Evolutionary conservation across 2,329 filamentous ascomycete species (phyloP).

Genomic region (Trichoderma sp.): DNA sequence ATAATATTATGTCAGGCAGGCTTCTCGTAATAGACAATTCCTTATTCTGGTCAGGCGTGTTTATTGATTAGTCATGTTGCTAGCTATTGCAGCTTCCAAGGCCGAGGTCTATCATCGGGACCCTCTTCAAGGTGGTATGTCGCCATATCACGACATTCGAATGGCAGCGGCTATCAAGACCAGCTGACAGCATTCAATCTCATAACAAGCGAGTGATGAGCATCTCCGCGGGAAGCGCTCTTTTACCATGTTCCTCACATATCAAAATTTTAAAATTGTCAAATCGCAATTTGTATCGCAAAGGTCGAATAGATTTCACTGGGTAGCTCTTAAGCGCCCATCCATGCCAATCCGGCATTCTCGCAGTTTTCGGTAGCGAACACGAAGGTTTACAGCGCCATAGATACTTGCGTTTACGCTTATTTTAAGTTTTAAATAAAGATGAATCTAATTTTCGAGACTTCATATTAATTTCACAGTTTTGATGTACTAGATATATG

Average conservation of each 20-base stretch:
- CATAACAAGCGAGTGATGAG: background rate
- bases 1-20: too few species aligned
- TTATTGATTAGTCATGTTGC: background rate
- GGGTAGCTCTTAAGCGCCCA: background rate
- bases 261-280: background rate
- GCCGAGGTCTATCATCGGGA: background rate
- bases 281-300: background rate
- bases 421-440: background rate
- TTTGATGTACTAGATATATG: background rate
- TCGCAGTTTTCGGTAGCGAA: background rate
- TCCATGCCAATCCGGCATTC: background rate
- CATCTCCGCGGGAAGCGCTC: background rate
- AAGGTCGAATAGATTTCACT: background rate
- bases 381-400: background rate
- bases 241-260: background rate
- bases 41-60: background rate
- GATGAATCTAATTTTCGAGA: background rate
- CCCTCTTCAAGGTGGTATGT: constrained; percentile 9
- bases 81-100: background rate
- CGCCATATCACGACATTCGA: constrained; percentile 22
- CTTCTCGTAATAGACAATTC: background rate
- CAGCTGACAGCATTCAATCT: background rate
- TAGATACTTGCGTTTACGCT: background rate
- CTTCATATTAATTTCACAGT: background rate
- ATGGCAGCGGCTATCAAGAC: background rate